Conservation (phyloP, 768 basidiomycete genomes). For the Pleurotus citrinopileatus region DNA sequence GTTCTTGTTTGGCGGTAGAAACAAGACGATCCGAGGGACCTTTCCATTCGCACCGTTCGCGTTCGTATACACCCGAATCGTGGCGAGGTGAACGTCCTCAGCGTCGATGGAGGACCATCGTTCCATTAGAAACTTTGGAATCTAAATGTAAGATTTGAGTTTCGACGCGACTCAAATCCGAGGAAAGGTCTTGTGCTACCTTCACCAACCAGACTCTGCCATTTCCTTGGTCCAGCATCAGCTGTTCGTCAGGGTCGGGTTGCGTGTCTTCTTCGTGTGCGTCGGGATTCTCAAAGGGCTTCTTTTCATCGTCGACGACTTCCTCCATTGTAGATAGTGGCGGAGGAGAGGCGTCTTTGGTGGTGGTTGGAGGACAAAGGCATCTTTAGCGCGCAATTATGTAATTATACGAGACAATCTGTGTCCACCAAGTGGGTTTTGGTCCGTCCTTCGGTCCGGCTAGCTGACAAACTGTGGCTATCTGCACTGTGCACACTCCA, state of each 20-base stretch:
- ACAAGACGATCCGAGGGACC: conserved; percentile 62
- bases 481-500: no score
- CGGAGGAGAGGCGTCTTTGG: neutral
- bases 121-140: conserved; percentile 85
- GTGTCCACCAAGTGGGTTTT: no score
- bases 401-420: neutral
- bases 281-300: conserved; percentile 59
- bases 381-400: neutral
- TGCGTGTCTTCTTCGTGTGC: conserved; percentile 57
- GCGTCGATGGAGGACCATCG: conserved; percentile 76
- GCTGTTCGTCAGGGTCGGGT: conserved; percentile 78
- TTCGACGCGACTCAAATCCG: no score
- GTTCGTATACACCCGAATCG: conserved; percentile 73
- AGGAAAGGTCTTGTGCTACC: conserved; percentile 39
- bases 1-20: conserved; percentile 59
- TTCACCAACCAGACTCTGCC: conserved; percentile 86
- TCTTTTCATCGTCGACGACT: conserved; percentile 61
- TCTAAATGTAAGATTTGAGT: no score
- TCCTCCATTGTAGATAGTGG: conserved; percentile 10
- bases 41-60: conserved; percentile 39
- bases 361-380: neutral
- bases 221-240: conserved; percentile 75
- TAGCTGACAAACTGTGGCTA: no score
- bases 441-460: no score
- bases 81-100: conserved; percentile 80